Evolutionary conservation across 768 basidiomycete species (phyloP).

Genomic region (Cyclocybe aegerita): DNA sequence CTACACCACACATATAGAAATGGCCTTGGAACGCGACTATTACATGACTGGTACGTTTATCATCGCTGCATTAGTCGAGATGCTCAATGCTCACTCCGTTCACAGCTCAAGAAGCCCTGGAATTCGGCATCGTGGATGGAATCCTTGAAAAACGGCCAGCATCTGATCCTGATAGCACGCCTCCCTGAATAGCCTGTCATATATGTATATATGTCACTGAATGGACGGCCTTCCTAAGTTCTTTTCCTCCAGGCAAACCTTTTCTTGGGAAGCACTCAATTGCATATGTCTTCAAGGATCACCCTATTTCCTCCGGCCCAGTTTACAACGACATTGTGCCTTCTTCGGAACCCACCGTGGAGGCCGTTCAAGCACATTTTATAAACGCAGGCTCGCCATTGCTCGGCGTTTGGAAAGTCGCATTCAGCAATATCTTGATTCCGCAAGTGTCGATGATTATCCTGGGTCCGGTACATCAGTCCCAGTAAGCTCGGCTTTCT

Average conservation of each 20-base stretch:
- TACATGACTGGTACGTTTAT: slow-evolving; percentile 79
- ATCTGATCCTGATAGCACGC: slow-evolving; percentile 35
- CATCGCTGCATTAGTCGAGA: slow-evolving; percentile 18
- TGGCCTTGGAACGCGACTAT: slow-evolving; percentile 90
- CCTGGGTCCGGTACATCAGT: neutral
- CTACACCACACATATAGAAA: slow-evolving; percentile 51
- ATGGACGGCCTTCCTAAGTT: neutral
- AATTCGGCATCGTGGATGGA: slow-evolving; percentile 92
- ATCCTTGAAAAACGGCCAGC: slow-evolving; percentile 79
- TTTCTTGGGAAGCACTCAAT: neutral
- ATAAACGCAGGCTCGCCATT: neutral
- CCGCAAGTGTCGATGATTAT: slow-evolving; percentile 2
- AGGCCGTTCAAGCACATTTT: neutral
- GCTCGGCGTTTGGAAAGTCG: slow-evolving; percentile 10
- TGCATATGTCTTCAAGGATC: too few relatives aligned
- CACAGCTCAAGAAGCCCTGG: slow-evolving; percentile 80
- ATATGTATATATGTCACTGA: slow-evolving; percentile 1
- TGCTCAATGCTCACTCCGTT: slow-evolving; percentile 14
- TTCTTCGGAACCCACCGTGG: slow-evolving; percentile 4
- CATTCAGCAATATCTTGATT: slow-evolving; percentile 6
- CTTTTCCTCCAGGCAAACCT: neutral
- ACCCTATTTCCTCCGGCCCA: too few relatives aligned
- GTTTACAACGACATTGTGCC: slow-evolving; percentile 2
- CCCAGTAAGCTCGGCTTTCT: too few relatives aligned
- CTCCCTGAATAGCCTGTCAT: slow-evolving; percentile 12